Base-by-base conservation (phyloP, 768 basidiomycete species). In the Mycena capillaripes region DNA sequence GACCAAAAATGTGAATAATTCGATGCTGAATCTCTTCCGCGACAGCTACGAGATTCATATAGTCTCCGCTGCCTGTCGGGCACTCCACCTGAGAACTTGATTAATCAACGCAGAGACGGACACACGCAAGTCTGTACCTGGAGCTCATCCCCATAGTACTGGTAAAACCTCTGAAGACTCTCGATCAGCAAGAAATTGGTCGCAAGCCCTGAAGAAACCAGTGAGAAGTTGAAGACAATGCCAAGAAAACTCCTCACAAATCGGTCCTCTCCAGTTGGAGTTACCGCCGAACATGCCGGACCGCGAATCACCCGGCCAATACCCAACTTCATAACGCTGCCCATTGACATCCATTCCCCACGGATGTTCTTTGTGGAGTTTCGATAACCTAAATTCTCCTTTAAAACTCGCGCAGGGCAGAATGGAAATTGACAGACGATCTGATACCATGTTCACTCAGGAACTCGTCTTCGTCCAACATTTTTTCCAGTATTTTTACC, bases 271-370 rank as follows among this genome's bases (percentile, higher is more conserved):
- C 96, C 96, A 97, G 75, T 97, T 97, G n/a, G 95, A 97, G 79
- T 97, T 97, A n/a, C 95, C 96, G 62, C 97, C 96, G 81, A 98
- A 97, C 97, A 99, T 99, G 56, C 97, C 97, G 14, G 95, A 97
- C 76, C 89, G 90, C 2, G 97, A 98, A 80, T 99, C 98, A 11
- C 97, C 98, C 1, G 98, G 97, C 98, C 98, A 99, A 82, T 99
- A 99, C 38, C 90, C 89, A 34, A 99, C 95, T 78, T 96, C 95
- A 79, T 98, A 95, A 48, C 92, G 89, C 76, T 98, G 90, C 19
- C 96, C 97, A 71, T 98, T 91, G 57, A 98, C 97, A 72, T 95
- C 86, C 89, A 98, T 98, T 8, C 93, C 93, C 95, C 95, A 99
- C 4, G 98, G 98, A 69, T 94, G 87, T 14, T 96, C 93, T 81